A percentile compares a stretch with the other conserved stretches of the same genome.
phyloP scores from a whole-genome alignment of 2,329 filamentous ascomycete genomes.

The Cucurbitaria berberidis region DNA sequence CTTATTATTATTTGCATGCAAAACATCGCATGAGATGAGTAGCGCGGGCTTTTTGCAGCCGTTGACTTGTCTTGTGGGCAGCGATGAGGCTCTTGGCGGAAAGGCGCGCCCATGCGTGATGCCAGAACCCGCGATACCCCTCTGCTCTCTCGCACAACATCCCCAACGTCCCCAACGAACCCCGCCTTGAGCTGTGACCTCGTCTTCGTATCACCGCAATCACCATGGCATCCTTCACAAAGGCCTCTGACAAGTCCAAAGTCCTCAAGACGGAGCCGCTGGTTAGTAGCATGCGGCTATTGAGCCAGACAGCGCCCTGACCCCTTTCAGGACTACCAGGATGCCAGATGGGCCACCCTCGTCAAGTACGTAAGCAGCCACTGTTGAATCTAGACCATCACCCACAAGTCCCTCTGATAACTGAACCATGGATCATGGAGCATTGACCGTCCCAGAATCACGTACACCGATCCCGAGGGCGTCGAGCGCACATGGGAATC shows the following conservation, averaged over 20 bases:
- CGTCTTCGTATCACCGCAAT: background rate
- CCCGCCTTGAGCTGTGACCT: background rate
- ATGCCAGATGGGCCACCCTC: constrained; percentile 51
- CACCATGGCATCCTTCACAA: constrained; percentile 19
- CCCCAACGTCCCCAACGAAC: background rate
- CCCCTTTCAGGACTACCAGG: constrained; percentile 40
- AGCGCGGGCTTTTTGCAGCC: no score
- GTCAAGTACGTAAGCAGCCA: constrained; percentile 40
- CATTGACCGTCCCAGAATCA: constrained; percentile 37
- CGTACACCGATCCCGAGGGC: constrained; percentile 68
- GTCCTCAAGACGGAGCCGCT: constrained; percentile 46
- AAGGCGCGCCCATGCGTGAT: constrained; percentile 14
- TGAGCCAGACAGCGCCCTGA: constrained; percentile 16
- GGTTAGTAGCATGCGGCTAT: constrained; percentile 26
- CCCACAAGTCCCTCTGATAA: background rate
- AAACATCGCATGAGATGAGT: background rate
- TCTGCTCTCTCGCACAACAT: background rate
- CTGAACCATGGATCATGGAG: background rate
- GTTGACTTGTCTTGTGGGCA: no score
- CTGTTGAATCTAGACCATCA: background rate
- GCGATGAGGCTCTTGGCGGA: constrained; percentile 12
- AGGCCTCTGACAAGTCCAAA: constrained; percentile 33
- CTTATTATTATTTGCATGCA: background rate
- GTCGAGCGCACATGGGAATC: constrained; percentile 71
- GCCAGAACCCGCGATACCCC: no score